Evolutionary conservation across 208 protist species (phyloP).

Genomic region (Leishmania braziliensis): DNA sequence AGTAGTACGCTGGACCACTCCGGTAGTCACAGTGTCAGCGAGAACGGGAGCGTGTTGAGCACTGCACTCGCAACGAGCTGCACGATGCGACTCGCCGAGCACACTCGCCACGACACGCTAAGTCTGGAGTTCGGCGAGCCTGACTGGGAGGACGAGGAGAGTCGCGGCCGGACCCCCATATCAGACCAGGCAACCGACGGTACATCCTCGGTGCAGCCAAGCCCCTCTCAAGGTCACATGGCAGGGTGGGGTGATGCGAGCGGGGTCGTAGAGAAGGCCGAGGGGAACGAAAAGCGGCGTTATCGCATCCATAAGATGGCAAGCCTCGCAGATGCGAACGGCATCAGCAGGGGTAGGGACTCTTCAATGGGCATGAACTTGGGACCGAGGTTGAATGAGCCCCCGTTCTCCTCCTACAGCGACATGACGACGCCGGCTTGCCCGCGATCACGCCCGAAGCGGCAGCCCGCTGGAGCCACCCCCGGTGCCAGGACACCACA

Average conservation of each 20-base stretch:
- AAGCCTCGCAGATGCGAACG: not conserved
- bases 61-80: slow-evolving; percentile 9
- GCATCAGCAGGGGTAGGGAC: not conserved
- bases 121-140: slow-evolving; percentile 13
- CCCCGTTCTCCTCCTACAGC: not conserved
- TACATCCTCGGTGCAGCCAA: not conserved
- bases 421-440: slow-evolving; percentile 1
- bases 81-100: slow-evolving; percentile 24
- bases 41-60: slow-evolving; percentile 29
- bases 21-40: slow-evolving; percentile 26
- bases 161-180: not conserved
- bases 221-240: not conserved
- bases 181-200: not conserved
- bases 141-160: slow-evolving; percentile 5
- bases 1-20: slow-evolving; percentile 19
- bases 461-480: not conserved
- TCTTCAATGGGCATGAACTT: not conserved
- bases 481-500: not conserved
- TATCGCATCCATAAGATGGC: not conserved
- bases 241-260: not conserved
- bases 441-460: slow-evolving; percentile 3
- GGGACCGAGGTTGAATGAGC: not conserved
- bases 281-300: not conserved
- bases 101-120: slow-evolving; percentile 10
- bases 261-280: not conserved